These are phyloP conservation scores for Diphasiastrum complanatum DNA, from an alignment of 83 land plant genomes.

Conservation along the genomic window DNA sequence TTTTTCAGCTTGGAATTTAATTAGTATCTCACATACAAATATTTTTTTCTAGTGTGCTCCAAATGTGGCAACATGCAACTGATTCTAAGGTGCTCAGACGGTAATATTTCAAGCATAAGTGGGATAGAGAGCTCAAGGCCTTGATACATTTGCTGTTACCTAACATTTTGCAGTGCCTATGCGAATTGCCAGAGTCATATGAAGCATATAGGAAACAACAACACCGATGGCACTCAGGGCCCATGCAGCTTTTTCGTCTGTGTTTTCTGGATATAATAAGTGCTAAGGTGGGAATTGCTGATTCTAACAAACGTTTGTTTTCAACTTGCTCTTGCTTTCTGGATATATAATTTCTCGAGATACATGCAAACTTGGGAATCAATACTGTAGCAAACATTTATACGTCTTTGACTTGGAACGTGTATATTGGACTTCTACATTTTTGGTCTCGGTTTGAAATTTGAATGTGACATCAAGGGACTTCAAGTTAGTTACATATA, in stretches of 20 bases:
- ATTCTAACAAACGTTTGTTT: background rate
- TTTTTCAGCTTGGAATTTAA: too few relatives aligned
- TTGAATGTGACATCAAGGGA: too few relatives aligned
- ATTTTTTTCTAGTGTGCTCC: too few relatives aligned
- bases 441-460: too few relatives aligned
- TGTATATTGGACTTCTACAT: too few relatives aligned
- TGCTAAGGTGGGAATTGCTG: constrained; percentile 42
- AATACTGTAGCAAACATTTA: background rate
- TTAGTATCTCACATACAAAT: too few relatives aligned
- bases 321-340: background rate
- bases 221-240: constrained; percentile 84
- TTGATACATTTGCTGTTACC: background rate
- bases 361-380: background rate
- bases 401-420: too few relatives aligned
- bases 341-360: background rate
- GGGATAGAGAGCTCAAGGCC: too few relatives aligned
- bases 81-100: too few relatives aligned
- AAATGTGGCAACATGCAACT: too few relatives aligned
- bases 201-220: constrained; percentile 81
- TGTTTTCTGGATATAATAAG: constrained; percentile 54
- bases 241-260: constrained; percentile 76
- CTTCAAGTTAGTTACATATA: too few relatives aligned
- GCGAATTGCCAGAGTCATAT: constrained; percentile 75
- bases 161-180: constrained; percentile 48
- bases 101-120: too few relatives aligned